These are phyloP conservation scores for Neostapfia colusana DNA, from an alignment of 176 grass and related monocot genomes.

Conservation along the genomic window DNA sequence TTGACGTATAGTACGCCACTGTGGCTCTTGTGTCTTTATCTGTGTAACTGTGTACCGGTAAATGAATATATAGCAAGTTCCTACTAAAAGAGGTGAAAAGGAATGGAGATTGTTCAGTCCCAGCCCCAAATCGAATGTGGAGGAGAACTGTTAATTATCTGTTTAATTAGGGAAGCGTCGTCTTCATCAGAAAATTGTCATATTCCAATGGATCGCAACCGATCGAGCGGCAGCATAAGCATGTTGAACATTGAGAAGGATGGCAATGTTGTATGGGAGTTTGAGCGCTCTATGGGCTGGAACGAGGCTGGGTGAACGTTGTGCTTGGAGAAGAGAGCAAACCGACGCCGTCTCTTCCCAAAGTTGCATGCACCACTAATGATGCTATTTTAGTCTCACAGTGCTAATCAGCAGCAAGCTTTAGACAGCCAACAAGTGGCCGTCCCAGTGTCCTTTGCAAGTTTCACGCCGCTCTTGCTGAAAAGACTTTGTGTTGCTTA, in stretches of 20 bases:
- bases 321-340: slow-evolving; percentile 15
- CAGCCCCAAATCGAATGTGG: background rate
- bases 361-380: slow-evolving; percentile 10
- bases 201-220: background rate
- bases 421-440: slow-evolving; percentile 18
- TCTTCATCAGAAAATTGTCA: background rate
- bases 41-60: background rate
- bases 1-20: no score
- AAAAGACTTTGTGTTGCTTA: slow-evolving; percentile 33
- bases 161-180: background rate
- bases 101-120: background rate
- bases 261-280: background rate
- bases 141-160: no score
- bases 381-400: slow-evolving; percentile 29
- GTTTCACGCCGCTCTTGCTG: slow-evolving; percentile 8
- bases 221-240: background rate
- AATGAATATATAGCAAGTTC: background rate
- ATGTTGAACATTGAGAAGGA: background rate
- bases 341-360: slow-evolving; percentile 33
- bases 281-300: no score
- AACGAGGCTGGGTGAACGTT: background rate
- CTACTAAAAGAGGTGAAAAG: background rate
- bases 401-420: slow-evolving; percentile 5
- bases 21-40: background rate
- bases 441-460: slow-evolving; percentile 27